These are phyloP conservation scores for Elsinoe arachidis DNA, from an alignment of 2,329 filamentous ascomycete species.

Conservation along the genomic window DNA sequence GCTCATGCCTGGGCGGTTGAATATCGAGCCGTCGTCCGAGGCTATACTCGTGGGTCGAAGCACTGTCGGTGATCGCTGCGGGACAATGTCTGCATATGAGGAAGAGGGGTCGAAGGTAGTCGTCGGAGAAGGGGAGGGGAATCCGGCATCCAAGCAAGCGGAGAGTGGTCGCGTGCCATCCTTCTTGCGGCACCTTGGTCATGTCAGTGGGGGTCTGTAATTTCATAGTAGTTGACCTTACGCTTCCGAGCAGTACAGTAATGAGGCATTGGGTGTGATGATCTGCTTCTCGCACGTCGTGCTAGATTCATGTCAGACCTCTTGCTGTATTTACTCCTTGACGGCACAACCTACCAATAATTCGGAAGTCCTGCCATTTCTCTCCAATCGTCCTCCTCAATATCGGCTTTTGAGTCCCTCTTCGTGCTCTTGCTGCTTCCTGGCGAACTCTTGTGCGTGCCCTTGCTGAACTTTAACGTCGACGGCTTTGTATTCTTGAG, in stretches of 20 bases:
- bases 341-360: constrained; percentile 38
- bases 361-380: constrained; percentile 46
- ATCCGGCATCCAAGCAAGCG: constrained; percentile 16
- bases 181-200: constrained; percentile 37
- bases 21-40: constrained; percentile 27
- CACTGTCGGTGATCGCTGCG: constrained; percentile 40
- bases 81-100: constrained; percentile 35
- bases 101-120: constrained; percentile 25
- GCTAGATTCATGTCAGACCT: constrained; percentile 30
- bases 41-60: constrained; percentile 28
- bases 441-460: constrained; percentile 13
- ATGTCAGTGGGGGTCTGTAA: constrained; percentile 11
- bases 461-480: constrained; percentile 9
- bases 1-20: constrained; percentile 13
- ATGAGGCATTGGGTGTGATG: constrained; percentile 49
- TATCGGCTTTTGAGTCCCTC: constrained; percentile 16
- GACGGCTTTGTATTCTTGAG: constrained; percentile 7
- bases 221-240: constrained; percentile 30
- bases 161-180: constrained; percentile 34
- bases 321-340: neutral
- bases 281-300: constrained; percentile 60
- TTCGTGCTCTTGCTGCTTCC: constrained; percentile 18
- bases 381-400: constrained; percentile 35
- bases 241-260: constrained; percentile 58
- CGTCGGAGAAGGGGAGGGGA: constrained; percentile 19